phyloP scores from a whole-genome alignment of 2,329 filamentous ascomycete species.

The Penicillium aurantiogriseum region DNA sequence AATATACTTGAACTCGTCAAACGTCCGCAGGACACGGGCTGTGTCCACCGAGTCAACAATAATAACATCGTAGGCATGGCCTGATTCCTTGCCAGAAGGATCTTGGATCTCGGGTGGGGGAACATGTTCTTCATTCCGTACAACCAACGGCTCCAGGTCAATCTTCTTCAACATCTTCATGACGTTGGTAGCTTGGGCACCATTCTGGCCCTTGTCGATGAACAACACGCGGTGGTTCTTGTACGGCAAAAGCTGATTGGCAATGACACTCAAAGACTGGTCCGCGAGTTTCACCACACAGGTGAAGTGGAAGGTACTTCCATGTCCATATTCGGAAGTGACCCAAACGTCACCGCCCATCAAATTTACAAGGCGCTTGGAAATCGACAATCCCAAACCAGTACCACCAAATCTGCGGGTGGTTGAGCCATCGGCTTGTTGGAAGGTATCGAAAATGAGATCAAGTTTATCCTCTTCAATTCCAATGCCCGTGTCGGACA shows the following conservation, averaged over 20 bases:
- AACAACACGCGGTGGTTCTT: constrained; percentile 89
- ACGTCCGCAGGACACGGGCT: constrained; percentile 76
- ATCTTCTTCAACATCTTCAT: constrained; percentile 73
- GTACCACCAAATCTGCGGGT: constrained; percentile 95
- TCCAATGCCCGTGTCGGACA: constrained; percentile 94
- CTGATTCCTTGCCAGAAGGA: constrained; percentile 47
- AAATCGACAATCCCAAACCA: constrained; percentile 89
- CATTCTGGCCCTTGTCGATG: constrained; percentile 85
- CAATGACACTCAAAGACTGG: constrained; percentile 72
- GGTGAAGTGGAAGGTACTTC: constrained; percentile 95
- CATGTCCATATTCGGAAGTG: constrained; percentile 83
- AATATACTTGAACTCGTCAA: constrained; percentile 96
- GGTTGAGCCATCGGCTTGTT: constrained; percentile 95
- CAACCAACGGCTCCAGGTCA: constrained; percentile 76
- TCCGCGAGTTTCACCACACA: constrained; percentile 83
- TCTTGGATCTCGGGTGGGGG: constrained; percentile 55
- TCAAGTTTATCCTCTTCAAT: constrained; percentile 94
- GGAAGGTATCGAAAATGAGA: constrained; percentile 97
- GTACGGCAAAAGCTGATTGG: constrained; percentile 78
- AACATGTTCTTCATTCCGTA: constrained; percentile 71
- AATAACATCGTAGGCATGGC: constrained; percentile 84
- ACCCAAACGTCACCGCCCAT: constrained; percentile 98
- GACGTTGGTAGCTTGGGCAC: constrained; percentile 65
- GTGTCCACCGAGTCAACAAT: constrained; percentile 92
- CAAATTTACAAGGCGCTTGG: constrained; percentile 87